phyloP scores from a whole-genome alignment of 2,329 filamentous ascomycete species.

The Botryotinia narcissicola region DNA sequence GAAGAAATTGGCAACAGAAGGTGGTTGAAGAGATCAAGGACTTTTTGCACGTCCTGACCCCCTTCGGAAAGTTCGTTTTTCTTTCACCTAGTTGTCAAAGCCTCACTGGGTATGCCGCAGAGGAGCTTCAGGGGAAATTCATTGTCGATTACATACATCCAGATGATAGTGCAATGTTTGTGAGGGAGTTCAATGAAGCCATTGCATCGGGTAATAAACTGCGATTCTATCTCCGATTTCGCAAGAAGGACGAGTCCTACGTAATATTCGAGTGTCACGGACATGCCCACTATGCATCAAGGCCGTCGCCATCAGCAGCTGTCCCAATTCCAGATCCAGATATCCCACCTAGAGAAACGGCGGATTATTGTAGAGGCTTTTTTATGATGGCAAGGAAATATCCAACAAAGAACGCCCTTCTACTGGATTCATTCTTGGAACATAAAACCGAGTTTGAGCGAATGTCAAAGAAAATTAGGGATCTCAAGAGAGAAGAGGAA shows the following conservation, averaged over 20 bases:
- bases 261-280: constrained; percentile 88
- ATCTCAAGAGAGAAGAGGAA: constrained; percentile 80
- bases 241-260: constrained; percentile 69
- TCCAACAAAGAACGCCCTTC: constrained; percentile 78
- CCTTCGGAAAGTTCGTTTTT: constrained; percentile 80
- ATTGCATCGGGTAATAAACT: constrained; percentile 78
- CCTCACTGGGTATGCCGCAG: constrained; percentile 71
- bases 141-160: constrained; percentile 81
- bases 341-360: constrained; percentile 46
- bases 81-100: constrained; percentile 74
- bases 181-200: constrained; percentile 84
- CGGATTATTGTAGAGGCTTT: constrained; percentile 78
- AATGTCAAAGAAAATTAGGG: constrained; percentile 76
- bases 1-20: constrained; percentile 79
- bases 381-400: constrained; percentile 93
- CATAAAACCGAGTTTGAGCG: constrained; percentile 97
- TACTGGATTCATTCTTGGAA: constrained; percentile 90
- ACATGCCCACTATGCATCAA: constrained; percentile 79
- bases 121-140: constrained; percentile 71
- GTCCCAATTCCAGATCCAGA: not conserved
- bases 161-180: constrained; percentile 79
- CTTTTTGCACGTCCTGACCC: constrained; percentile 81
- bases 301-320: constrained; percentile 50
- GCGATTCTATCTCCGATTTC: constrained; percentile 83
- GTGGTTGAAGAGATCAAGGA: constrained; percentile 89